phyloP scores from a whole-genome alignment of 1,284 basidiomycete species.

The Veloporphyrellus conicus region DNA sequence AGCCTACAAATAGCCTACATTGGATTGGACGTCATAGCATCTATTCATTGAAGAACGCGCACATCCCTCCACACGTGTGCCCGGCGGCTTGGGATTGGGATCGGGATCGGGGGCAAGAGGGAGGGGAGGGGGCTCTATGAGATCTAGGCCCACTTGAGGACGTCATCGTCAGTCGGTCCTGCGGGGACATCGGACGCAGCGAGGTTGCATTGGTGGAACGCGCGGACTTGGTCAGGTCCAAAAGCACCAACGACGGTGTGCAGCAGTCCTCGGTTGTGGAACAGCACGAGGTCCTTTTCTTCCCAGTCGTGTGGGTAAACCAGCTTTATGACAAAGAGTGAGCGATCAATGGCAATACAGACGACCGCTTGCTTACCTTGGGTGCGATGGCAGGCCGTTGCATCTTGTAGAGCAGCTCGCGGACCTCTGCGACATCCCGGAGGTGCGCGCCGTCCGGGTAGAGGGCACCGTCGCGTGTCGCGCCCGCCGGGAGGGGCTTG shows the following conservation, averaged over 20 bases:
- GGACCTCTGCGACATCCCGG: conserved; percentile 57
- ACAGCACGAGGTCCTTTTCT: conserved; percentile 63
- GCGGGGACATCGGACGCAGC: conserved; percentile 55
- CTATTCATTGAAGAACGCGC: no score
- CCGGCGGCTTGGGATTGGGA: background rate
- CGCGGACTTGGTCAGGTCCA: conserved; percentile 55
- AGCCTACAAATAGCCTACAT: no score
- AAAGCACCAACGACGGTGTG: conserved; percentile 72
- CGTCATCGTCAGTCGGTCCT: conserved; percentile 49
- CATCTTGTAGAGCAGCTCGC: conserved; percentile 63
- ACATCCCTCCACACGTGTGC: background rate
- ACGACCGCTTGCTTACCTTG: conserved; percentile 32
- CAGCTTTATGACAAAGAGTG: conserved; percentile 29
- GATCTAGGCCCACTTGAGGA: conserved; percentile 40
- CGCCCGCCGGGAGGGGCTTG: conserved; percentile 51
- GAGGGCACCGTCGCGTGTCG: conserved; percentile 43
- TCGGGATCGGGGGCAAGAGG: background rate
- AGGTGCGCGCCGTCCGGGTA: conserved; percentile 68
- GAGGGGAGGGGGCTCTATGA: background rate
- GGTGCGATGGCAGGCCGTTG: conserved; percentile 73
- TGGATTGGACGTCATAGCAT: no score
- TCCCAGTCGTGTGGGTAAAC: conserved; percentile 62
- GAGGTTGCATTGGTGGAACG: conserved; percentile 66
- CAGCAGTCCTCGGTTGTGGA: conserved; percentile 67
- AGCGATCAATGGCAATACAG: background rate